Evolutionary conservation across 140 eudicot species (phyloP), one percentile per base, ranked within the genome.

Genomic region (Bidens hawaiensis): DNA sequence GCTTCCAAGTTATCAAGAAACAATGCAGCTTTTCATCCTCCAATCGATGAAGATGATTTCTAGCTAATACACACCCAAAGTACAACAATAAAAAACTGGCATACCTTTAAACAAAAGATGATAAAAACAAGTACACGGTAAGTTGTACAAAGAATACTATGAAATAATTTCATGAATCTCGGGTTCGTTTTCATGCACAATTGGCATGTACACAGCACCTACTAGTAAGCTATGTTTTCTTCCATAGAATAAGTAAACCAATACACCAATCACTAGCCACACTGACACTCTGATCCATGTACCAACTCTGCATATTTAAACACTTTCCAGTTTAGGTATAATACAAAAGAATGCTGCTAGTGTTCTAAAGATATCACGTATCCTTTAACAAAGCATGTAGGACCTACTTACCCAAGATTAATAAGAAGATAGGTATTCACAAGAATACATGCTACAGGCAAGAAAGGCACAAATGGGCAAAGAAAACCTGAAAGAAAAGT

Each of bases 281-380:
- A 77, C 71, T 0, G 89, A 82, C 49, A 85, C 96, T 18, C 94
- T 81, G 21, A 79, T 71, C 96, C 96, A 88, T 30, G 94, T 88
- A 34, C 61, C 83, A 11, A 27, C 67, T 45, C 96, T 88, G 83
- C 63, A 64, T 28, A 21, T 62, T 61, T 65, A 17, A 12, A 31
- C 45, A 22, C 18, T 16, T 33, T 42, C n/a, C 22, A 4, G 17
- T 47, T 36, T 34, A 18, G 46, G 38, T 21, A 28, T 38, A 25
- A 41, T 13, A 28, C 8, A 34, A 45, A 14, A 49, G 27, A 28
- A 25, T 19, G 23, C 4, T 25, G 43, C 28, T 5, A 16, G 26
- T n/a, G 25, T 63, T 65, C 18, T n/a, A 49, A 19, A 60, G 30
- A 21, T 2, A 58, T 2, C 33, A 10, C 19, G 15, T 27, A 23